Evolutionary conservation across 108 stramenopile species (phyloP).

Genomic region (Chaetoceros muelleri): DNA sequence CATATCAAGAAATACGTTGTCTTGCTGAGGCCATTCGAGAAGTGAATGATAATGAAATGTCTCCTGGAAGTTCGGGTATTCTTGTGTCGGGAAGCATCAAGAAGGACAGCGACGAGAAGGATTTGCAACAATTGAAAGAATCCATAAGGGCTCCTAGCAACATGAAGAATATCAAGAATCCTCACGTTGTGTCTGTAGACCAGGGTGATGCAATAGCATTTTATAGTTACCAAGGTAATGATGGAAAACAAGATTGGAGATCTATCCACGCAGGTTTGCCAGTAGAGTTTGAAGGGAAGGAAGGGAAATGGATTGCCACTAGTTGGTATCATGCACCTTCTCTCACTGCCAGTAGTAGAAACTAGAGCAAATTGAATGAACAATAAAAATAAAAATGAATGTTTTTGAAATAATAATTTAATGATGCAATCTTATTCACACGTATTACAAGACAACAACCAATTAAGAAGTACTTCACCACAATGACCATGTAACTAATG

Average conservation of each 20-base stretch:
- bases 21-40: background rate
- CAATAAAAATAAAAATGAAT: too few species aligned
- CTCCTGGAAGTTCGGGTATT: slow-evolving; percentile 11
- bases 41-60: background rate
- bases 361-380: too few species aligned
- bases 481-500: too few species aligned
- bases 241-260: slow-evolving; percentile 32
- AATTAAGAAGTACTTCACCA: too few species aligned
- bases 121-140: too few species aligned
- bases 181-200: slow-evolving; percentile 8
- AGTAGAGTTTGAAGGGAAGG: background rate
- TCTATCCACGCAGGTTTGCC: slow-evolving; percentile 45
- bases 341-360: too few species aligned
- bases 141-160: too few species aligned
- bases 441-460: too few species aligned
- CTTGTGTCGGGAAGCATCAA: background rate
- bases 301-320: slow-evolving; percentile 39
- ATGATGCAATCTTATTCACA: too few species aligned
- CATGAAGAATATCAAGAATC: too few species aligned
- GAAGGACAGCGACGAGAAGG: background rate
- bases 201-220: slow-evolving; percentile 51
- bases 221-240: slow-evolving; percentile 27
- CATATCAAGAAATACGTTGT: background rate
- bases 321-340: slow-evolving; percentile 25
- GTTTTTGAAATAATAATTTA: too few species aligned